A percentile compares a stretch with the other conserved stretches of the same genome.
Conservation (phyloP, 208 protist species). For the Trypanosoma congolense region DNA sequence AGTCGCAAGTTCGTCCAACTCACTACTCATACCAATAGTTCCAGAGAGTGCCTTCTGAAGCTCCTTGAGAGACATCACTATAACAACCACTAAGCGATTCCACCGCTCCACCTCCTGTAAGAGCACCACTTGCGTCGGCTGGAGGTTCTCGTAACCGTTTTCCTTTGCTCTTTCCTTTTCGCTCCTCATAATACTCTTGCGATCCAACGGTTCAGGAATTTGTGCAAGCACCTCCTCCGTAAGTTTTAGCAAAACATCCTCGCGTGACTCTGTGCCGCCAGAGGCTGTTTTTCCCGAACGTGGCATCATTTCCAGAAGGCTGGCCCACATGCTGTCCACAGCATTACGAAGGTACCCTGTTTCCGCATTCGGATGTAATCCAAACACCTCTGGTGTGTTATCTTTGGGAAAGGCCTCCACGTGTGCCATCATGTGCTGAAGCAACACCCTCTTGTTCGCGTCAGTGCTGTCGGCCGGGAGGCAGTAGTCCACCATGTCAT, state of each 20-base stretch:
- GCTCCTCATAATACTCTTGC: constrained; percentile 70
- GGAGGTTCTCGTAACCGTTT: constrained; percentile 56
- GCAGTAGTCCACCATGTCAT: constrained; percentile 88
- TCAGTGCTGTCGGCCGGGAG: constrained; percentile 82
- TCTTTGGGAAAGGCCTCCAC: constrained; percentile 92
- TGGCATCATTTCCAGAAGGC: constrained; percentile 96
- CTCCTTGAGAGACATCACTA: constrained; percentile 91
- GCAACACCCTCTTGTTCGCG: constrained; percentile 51
- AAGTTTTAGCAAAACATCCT: constrained; percentile 85
- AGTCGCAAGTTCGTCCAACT: constrained; percentile 93
- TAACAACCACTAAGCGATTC: constrained; percentile 92
- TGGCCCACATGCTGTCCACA: constrained; percentile 92
- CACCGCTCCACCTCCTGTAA: constrained; percentile 98
- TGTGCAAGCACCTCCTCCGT: constrained; percentile 88
- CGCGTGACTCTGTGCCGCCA: constrained; percentile 63
- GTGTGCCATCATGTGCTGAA: constrained; percentile 83
- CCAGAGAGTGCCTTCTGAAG: constrained; percentile 95
- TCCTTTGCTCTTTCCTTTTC: constrained; percentile 59
- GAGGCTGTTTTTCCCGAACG: constrained; percentile 46
- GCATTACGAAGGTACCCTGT: constrained; percentile 95
- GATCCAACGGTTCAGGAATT: constrained; percentile 92
- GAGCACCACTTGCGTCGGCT: constrained; percentile 96
- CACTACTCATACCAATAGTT: constrained; percentile 96
- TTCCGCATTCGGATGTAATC: constrained; percentile 98
- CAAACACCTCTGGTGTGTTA: constrained; percentile 97